Percentiles rank a stretch among this genome's conserved stretches.
Evolutionary conservation across 345 rosid genomes (phyloP).

Genomic region (Pistacia vera): DNA sequence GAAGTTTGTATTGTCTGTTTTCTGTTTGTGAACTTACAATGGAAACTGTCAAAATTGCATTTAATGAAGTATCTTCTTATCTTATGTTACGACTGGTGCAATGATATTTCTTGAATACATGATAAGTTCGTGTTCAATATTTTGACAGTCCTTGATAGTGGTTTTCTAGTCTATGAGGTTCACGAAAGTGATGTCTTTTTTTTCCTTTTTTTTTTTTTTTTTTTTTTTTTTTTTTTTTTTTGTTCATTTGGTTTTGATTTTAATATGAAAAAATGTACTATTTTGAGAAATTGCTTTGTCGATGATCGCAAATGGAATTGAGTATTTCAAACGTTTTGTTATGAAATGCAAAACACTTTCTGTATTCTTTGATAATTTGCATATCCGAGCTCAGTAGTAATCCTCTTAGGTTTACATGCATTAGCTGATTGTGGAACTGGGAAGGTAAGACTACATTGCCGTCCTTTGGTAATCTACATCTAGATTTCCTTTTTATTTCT

Average conservation of each 20-base stretch:
- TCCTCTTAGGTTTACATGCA: not conserved
- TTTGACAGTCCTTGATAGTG: not conserved
- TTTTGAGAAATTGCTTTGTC: not conserved
- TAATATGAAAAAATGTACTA: not conserved
- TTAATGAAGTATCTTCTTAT: not conserved
- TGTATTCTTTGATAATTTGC: not conserved
- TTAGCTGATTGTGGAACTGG: not conserved
- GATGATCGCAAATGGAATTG: not conserved
- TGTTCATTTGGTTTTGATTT: not conserved
- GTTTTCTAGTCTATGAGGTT: not conserved
- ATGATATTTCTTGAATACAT: not conserved
- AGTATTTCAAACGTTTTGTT: not conserved
- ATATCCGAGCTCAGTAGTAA: not conserved
- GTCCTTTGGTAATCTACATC: not conserved
- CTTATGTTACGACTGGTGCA: not conserved
- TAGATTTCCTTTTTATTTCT: not conserved
- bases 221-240: no score
- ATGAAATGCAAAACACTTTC: not conserved
- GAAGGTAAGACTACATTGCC: not conserved
- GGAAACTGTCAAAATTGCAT: slow-evolving; percentile 8
- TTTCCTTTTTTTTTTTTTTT: not conserved
- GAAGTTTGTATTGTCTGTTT: not conserved
- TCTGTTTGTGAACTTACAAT: slow-evolving; percentile 4
- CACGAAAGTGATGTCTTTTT: not conserved
- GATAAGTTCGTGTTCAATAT: not conserved